phyloP scores from a whole-genome alignment of 2,329 filamentous ascomycete species.

The Talaromyces pinophilus region DNA sequence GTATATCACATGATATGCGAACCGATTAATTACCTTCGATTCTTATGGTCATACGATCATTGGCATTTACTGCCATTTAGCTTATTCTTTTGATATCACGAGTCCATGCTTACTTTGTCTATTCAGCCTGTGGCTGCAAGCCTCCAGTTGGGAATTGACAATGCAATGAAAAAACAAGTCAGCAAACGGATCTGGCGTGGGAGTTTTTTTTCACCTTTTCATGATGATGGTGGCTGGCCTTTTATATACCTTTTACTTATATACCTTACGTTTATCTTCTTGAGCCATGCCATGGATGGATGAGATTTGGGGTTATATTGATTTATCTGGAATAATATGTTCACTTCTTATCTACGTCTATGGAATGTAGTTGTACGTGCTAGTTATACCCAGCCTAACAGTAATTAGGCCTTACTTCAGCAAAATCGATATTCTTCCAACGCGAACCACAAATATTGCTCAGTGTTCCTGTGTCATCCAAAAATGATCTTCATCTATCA shows the following conservation, averaged over 20 bases:
- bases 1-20: constrained; percentile 24
- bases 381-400: background rate
- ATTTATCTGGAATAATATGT: constrained; percentile 2
- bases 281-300: constrained; percentile 20
- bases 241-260: constrained; percentile 19
- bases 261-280: constrained; percentile 9
- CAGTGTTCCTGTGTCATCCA: background rate
- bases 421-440: background rate
- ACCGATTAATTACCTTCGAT: constrained; percentile 25
- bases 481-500: background rate
- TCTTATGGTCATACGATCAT: constrained; percentile 16
- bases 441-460: no score
- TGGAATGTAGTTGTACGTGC: constrained; percentile 6
- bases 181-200: constrained; percentile 20
- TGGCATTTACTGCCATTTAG: constrained; percentile 10
- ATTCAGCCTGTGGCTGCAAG: constrained; percentile 26
- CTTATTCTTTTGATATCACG: constrained; percentile 32
- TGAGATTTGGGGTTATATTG: constrained; percentile 15
- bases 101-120: constrained; percentile 35
- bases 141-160: constrained; percentile 8
- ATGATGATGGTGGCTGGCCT: constrained; percentile 21
- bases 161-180: constrained; percentile 17
- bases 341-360: background rate
- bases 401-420: background rate
- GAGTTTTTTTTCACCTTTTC: constrained; percentile 16